phyloP scores from a whole-genome alignment of 805 yeast genomes.

The Yarrowia sp. region DNA sequence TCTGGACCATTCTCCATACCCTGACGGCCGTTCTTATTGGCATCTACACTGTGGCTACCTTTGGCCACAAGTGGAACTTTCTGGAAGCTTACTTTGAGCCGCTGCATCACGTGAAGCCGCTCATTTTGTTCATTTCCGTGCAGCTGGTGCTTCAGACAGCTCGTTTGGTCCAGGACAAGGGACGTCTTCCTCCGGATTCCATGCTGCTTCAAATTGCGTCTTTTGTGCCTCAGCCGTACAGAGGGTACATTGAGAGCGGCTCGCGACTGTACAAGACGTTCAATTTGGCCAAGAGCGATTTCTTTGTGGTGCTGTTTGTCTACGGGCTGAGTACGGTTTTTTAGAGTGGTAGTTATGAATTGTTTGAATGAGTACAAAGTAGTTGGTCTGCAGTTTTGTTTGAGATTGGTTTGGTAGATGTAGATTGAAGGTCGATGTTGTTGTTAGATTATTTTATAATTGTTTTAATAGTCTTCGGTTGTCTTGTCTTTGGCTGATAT shows the following conservation, averaged over 20 bases:
- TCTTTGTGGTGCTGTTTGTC: background rate
- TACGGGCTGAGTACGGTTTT: constrained; percentile 2
- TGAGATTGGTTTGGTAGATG: too few relatives aligned
- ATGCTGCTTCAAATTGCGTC: constrained; percentile 1
- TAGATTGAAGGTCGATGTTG: too few relatives aligned
- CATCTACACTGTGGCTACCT: background rate
- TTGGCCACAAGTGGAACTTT: background rate
- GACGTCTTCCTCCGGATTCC: constrained; percentile 11
- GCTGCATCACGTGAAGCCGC: constrained; percentile 2
- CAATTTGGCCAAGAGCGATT: background rate
- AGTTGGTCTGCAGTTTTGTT: too few relatives aligned
- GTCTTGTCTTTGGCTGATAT: too few relatives aligned
- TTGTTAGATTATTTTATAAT: too few relatives aligned
- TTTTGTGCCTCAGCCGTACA: constrained; percentile 21
- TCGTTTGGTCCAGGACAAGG: constrained; percentile 17
- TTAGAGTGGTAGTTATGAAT: background rate
- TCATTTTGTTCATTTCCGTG: constrained; percentile 11
- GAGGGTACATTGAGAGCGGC: constrained; percentile 23
- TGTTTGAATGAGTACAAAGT: background rate
- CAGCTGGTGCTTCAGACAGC: constrained; percentile 14
- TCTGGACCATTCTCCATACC: constrained; percentile 7
- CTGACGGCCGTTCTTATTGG: constrained; percentile 13
- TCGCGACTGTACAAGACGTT: constrained; percentile 22
- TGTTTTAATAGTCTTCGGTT: too few relatives aligned
- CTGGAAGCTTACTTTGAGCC: background rate